These are phyloP conservation scores for Aquanectria penicillioides DNA, from an alignment of 2,329 filamentous ascomycete genomes.

Conservation along the genomic window DNA sequence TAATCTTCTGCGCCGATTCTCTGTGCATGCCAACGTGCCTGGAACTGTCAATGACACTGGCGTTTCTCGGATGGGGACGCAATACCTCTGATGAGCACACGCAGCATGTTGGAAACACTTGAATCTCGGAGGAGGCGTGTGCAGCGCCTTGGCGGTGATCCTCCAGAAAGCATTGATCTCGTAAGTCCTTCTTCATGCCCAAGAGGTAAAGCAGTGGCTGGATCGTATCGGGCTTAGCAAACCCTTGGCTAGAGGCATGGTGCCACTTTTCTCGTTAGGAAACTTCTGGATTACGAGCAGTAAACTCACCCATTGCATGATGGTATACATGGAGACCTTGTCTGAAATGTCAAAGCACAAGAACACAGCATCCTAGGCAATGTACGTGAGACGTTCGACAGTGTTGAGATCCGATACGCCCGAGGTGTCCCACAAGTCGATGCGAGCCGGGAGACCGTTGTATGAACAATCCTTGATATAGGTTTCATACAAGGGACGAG, in stretches of 20 bases:
- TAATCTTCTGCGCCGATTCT: slow-evolving; percentile 45
- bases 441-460: slow-evolving; percentile 37
- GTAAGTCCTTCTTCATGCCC: slow-evolving; percentile 48
- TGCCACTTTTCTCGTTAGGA: slow-evolving; percentile 42
- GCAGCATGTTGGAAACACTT: slow-evolving; percentile 43
- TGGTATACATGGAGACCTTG: slow-evolving; percentile 45
- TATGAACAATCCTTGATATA: slow-evolving; percentile 44
- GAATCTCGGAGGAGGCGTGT: slow-evolving; percentile 13
- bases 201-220: slow-evolving; percentile 45
- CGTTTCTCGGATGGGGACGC: no score
- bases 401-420: slow-evolving; percentile 50
- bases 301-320: slow-evolving; percentile 48
- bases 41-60: slow-evolving; percentile 1
- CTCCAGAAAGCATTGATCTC: slow-evolving; percentile 37
- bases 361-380: slow-evolving; percentile 51
- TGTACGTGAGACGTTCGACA: slow-evolving; percentile 47
- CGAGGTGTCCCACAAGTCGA: slow-evolving; percentile 54
- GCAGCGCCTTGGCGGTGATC: slow-evolving; percentile 28
- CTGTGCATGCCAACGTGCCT: slow-evolving; percentile 47
- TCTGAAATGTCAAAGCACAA: slow-evolving; percentile 52
- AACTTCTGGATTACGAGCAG: rapidly evolving
- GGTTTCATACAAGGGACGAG: slow-evolving; percentile 48
- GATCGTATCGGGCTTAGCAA: slow-evolving; percentile 28
- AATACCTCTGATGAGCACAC: slow-evolving; percentile 44
- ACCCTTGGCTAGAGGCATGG: slow-evolving; percentile 41